A percentile compares a stretch with the other conserved stretches of the same genome.
Evolutionary conservation across 2,329 filamentous ascomycete genomes (phyloP).

Genomic region (Fusarium sp.): DNA sequence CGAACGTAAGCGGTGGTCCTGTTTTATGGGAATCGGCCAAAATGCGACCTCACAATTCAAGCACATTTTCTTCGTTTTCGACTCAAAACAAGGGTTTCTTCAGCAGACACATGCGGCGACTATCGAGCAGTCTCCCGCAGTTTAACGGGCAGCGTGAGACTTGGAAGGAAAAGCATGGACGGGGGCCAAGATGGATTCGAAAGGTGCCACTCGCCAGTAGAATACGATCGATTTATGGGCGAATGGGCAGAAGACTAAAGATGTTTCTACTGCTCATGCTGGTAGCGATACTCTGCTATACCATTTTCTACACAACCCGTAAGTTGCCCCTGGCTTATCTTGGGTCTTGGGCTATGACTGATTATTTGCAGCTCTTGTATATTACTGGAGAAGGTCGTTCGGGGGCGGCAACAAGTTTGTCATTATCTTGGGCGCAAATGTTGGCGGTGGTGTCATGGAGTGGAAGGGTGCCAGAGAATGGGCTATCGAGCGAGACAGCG

Average conservation of each 20-base stretch:
- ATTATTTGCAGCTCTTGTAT: slow-evolving; percentile 50
- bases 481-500: slow-evolving; percentile 96
- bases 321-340: slow-evolving; percentile 53
- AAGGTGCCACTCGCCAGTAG: slow-evolving; percentile 59
- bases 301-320: slow-evolving; percentile 78
- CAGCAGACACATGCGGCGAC: slow-evolving; percentile 79
- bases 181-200: slow-evolving; percentile 64
- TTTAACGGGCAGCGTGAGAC: slow-evolving; percentile 71
- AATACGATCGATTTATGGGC: slow-evolving; percentile 56
- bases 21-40: slow-evolving; percentile 87
- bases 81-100: slow-evolving; percentile 89
- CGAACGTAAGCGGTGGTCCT: slow-evolving; percentile 62
- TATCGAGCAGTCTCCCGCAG: slow-evolving; percentile 81
- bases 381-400: slow-evolving; percentile 75
- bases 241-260: slow-evolving; percentile 72
- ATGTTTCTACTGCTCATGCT: slow-evolving; percentile 68
- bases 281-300: slow-evolving; percentile 74
- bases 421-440: slow-evolving; percentile 90
- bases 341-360: neutral
- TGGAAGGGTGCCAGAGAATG: slow-evolving; percentile 98
- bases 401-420: slow-evolving; percentile 93
- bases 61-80: slow-evolving; percentile 80
- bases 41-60: slow-evolving; percentile 76
- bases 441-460: slow-evolving; percentile 97
- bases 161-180: slow-evolving; percentile 80